Base-by-base conservation (phyloP, 1,139 yeast genomes). In the Taiozyma sp. region DNA sequence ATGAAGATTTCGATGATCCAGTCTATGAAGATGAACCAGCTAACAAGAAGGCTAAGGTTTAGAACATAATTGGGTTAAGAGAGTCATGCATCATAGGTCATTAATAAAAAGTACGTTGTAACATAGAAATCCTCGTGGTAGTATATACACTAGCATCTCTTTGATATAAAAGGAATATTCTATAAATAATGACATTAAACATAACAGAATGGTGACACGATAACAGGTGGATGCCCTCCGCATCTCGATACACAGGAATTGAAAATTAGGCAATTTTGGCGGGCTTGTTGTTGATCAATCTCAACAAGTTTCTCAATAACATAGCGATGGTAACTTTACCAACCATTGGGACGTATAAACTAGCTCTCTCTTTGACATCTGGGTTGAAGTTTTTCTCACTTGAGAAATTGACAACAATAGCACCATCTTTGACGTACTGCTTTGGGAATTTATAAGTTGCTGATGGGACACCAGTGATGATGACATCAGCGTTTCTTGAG, bases 261-360 rank as follows among this genome's bases (percentile, higher is more conserved):
- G 13, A 22, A 24, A 29, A 13, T 45, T 43, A 40, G 8, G 46
- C 22, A 8, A 45, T 38, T 46, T 46, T 49, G 14, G 44, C 55
- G 16, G 66, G 65, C 58, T 77, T 79, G 69, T 90, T 91, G 47
- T 85, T 84, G 59, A 87, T 81, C 57, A 93, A 74, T 58, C 99
- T 79, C 51, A 93, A 70, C 69, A 93, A 75, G 66, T 93, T 93
- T 67, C 99, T 81, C 66, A 93, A 74, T 48, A 93, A 74, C 97
- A 93, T 93, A 50, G 96, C 80, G 56, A 93, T 92, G 39, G 99
- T 93, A 28, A 93, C 98, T 69, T 93, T 93, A 16, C 99, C 99
- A 40, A 92, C 90, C 60, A 91, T 85, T 24, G 99, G 99, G 32
- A 93, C 97, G 64, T 92, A 93, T 47, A 93, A 73, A 1, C 96